Base-by-base conservation (phyloP, 345 rosid species). In the Angophora floribunda region DNA sequence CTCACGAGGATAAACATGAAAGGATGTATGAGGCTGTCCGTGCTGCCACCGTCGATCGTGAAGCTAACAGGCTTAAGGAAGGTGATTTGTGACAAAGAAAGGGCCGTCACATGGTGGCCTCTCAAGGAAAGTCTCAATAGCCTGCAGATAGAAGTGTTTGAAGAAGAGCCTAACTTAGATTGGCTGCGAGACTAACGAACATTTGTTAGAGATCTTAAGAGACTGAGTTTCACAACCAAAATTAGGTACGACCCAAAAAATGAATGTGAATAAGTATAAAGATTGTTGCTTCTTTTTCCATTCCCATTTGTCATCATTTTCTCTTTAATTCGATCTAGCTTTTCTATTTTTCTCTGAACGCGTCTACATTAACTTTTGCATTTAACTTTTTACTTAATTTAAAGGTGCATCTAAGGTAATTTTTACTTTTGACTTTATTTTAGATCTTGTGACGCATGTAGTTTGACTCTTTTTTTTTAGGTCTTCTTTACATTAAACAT, bases 1-100 rank as follows among this genome's bases (percentile, higher is more conserved):
- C 88, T 96, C 85, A 86, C 80, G 51, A 93, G 87, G 90, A 90
- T 96, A 4, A 86, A 88, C 67, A 94, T 96, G 96, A 93, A 63
- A 55, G 95, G 93, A 47, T 95, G 96, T 90, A 84, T 86, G 10
- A 8, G 6, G 22, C 91, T 85, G 26, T 80, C 88, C 26, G 88
- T 89, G 11, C 45, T 93, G 53, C 98, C 97, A 4, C 15, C 26
- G 44, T 92, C 96, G 32, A 70, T 94, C 67, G 75, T 3, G 51
- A 87, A 93, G 1, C 97, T 95, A 15, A 75, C 86, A 75, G 24
- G 89, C 47, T 63, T 95, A 65, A 63, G 86, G 89, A 57, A 87
- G 19, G 44, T 67, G 79, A 32, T 67, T 67, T 30, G 79, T 67
- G 44, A 67, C 44, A 16, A 30, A 67, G 79, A 67, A 67, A 67